Percentiles rank a stretch among this genome's conserved stretches.
phyloP scores from a whole-genome alignment of 352 stramenopile genomes.

The Globisporangium orthogonon region DNA sequence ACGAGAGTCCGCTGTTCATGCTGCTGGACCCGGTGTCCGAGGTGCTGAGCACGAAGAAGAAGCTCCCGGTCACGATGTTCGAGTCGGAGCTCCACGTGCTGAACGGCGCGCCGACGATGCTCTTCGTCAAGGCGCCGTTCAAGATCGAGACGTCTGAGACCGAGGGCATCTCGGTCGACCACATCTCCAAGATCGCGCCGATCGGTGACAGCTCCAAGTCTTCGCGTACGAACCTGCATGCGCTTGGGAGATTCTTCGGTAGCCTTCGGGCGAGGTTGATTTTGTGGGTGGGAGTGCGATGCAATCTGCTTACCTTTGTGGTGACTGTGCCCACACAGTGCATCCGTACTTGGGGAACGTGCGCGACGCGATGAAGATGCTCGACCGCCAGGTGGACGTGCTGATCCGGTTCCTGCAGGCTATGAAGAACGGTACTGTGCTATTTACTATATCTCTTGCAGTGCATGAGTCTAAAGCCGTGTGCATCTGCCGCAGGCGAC shows the following conservation, averaged over 20 bases:
- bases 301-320: conserved; percentile 3
- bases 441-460: background rate
- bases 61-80: conserved; percentile 82
- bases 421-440: conserved; percentile 50
- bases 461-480: background rate
- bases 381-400: conserved; percentile 76
- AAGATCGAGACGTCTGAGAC: conserved; percentile 86
- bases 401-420: conserved; percentile 66
- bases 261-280: conserved; percentile 4
- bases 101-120: conserved; percentile 80
- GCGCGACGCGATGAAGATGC: conserved; percentile 81
- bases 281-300: background rate
- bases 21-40: conserved; percentile 62
- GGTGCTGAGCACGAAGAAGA: conserved; percentile 70
- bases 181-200: conserved; percentile 85
- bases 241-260: background rate
- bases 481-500: conserved; percentile 24
- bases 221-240: conserved; percentile 30
- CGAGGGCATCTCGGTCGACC: conserved; percentile 82
- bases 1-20: conserved; percentile 79
- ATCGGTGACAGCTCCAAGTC: conserved; percentile 66
- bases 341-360: conserved; percentile 76
- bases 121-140: conserved; percentile 86
- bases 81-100: conserved; percentile 86
- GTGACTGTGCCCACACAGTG: conserved; percentile 31